Conservation (phyloP, 176 grass and related monocot species). For the Zoysia pacifica region DNA sequence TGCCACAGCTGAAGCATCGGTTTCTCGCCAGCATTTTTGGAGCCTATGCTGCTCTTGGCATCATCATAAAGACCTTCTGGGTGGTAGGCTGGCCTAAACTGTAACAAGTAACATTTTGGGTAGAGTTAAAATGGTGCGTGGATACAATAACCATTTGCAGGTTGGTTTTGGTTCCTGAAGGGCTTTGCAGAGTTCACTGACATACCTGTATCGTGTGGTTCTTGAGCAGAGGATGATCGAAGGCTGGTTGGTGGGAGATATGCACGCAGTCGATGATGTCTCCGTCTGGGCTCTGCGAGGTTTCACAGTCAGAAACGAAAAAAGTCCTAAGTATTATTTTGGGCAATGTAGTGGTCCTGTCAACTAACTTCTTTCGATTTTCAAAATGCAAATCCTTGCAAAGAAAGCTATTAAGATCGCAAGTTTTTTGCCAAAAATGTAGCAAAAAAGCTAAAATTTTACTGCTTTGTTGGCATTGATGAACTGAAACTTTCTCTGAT, state of each 20-base stretch:
- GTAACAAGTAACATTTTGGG: conserved; percentile 6
- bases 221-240: conserved; percentile 77
- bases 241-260: conserved; percentile 70
- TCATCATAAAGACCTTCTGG: conserved; percentile 53
- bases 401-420: background rate
- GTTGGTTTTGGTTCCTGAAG: background rate
- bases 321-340: background rate
- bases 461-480: background rate
- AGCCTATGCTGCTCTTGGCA: conserved; percentile 46
- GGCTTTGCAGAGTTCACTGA: background rate
- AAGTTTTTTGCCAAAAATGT: background rate
- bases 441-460: background rate
- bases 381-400: background rate
- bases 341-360: background rate
- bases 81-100: conserved; percentile 67
- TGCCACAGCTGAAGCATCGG: conserved; percentile 61
- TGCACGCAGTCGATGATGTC: conserved; percentile 80
- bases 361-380: background rate
- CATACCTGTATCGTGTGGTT: conserved; percentile 65
- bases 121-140: background rate
- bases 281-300: conserved; percentile 64
- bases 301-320: conserved; percentile 1
- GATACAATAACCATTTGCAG: conserved; percentile 1
- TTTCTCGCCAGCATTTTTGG: conserved; percentile 27
- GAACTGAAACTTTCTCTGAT: background rate